These are phyloP conservation scores for Neurospora sp. DNA, from an alignment of 2,329 filamentous ascomycete genomes.

Conservation along the genomic window DNA sequence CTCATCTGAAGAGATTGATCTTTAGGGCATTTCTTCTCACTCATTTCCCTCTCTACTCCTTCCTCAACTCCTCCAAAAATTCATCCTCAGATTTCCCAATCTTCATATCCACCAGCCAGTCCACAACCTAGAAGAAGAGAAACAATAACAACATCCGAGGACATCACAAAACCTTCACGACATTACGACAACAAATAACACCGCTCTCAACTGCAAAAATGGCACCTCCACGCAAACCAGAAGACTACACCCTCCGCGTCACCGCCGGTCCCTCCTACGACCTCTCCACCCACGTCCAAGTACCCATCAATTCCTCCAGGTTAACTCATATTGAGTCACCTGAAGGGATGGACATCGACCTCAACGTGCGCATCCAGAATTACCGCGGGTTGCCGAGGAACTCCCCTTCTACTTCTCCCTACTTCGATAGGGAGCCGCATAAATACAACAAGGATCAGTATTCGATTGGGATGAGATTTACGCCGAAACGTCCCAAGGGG, in stretches of 20 bases:
- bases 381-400: constrained; percentile 57
- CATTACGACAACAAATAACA: not conserved
- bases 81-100: too few relatives aligned
- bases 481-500: constrained; percentile 43
- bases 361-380: constrained; percentile 64
- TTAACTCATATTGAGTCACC: not conserved
- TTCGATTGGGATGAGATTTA: constrained; percentile 70
- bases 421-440: constrained; percentile 55
- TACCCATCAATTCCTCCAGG: constrained; percentile 57
- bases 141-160: too few relatives aligned
- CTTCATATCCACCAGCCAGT: too few relatives aligned
- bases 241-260: constrained; percentile 61
- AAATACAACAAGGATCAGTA: constrained; percentile 64
- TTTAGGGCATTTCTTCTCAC: too few relatives aligned
- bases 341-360: constrained; percentile 48
- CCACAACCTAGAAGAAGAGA: too few relatives aligned
- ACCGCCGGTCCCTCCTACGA: constrained; percentile 76
- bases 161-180: too few relatives aligned
- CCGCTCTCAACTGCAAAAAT: constrained; percentile 34
- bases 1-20: not conserved
- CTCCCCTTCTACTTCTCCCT: too few relatives aligned
- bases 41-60: too few relatives aligned
- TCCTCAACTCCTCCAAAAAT: too few relatives aligned
- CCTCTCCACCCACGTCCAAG: constrained; percentile 55
- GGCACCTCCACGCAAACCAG: not conserved